These are phyloP conservation scores for Plectranthus barbatus DNA, from an alignment of 257 asterid genomes.

Conservation along the genomic window DNA sequence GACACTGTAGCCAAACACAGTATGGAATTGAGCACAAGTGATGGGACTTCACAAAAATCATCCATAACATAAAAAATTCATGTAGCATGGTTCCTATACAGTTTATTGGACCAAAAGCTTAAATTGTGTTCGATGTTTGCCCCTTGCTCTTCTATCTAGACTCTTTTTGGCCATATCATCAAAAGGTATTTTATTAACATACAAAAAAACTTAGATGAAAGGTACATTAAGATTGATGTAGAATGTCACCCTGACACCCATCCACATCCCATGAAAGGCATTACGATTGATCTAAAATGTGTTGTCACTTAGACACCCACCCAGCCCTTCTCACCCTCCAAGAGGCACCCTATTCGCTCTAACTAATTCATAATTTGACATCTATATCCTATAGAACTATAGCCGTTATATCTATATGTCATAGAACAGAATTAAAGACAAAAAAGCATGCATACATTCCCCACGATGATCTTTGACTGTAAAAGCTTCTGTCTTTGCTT, in stretches of 20 bases:
- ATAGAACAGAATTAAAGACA: neutral
- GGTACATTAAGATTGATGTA: neutral
- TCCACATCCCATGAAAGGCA: too few species aligned
- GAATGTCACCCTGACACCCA: neutral
- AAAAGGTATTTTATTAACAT: neutral
- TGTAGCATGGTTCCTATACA: neutral
- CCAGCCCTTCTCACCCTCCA: neutral
- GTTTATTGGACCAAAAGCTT: neutral
- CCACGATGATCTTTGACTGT: slow-evolving; percentile 96
- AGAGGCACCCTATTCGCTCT: neutral
- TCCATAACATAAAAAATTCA: neutral
- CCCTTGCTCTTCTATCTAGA: neutral
- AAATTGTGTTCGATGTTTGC: neutral
- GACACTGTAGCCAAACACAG: neutral
- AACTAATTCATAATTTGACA: neutral
- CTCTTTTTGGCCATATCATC: neutral
- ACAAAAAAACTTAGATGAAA: neutral
- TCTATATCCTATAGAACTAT: neutral
- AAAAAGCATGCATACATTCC: slow-evolving; percentile 55
- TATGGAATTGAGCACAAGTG: neutral
- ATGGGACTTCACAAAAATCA: neutral
- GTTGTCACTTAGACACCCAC: neutral
- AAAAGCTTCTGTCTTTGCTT: slow-evolving; percentile 95
- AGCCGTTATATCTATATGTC: neutral
- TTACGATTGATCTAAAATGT: neutral